phyloP scores from a whole-genome alignment of 176 grass and related monocot species.

The Bothriochloa decipiens region DNA sequence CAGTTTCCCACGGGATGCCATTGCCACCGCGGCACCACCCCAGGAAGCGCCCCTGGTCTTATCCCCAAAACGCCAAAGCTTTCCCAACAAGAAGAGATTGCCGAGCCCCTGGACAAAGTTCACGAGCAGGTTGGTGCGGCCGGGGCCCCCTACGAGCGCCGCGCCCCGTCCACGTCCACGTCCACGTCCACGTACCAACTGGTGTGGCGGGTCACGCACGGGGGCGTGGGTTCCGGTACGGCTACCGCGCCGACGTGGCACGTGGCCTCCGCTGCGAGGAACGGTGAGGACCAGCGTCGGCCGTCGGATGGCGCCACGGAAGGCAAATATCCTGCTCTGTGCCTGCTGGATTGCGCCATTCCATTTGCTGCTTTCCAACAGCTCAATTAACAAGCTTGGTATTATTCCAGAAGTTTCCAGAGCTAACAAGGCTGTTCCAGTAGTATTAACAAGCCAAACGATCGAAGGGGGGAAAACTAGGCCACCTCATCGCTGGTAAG shows the following conservation, averaged over 20 bases:
- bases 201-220: background rate
- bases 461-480: too few relatives aligned
- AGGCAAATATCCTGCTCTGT: too few relatives aligned
- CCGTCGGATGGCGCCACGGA: too few relatives aligned
- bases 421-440: background rate
- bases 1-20: background rate
- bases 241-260: background rate
- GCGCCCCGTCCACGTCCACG: too few relatives aligned
- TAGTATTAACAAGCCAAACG: too few relatives aligned
- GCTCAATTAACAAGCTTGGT: too few relatives aligned
- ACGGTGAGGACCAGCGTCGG: background rate
- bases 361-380: background rate
- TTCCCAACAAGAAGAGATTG: background rate
- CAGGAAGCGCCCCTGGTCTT: background rate
- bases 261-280: background rate
- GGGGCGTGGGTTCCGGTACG: constrained; percentile 27
- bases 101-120: background rate
- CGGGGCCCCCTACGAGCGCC: too few relatives aligned
- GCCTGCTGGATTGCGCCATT: background rate
- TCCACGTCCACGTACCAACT: background rate
- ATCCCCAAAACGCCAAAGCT: background rate
- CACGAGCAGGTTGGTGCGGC: background rate
- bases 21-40: background rate
- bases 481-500: too few relatives aligned
- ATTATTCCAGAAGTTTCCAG: too few relatives aligned